phyloP scores from a whole-genome alignment of 106 monocot species.

The Dendrobium catenatum region DNA sequence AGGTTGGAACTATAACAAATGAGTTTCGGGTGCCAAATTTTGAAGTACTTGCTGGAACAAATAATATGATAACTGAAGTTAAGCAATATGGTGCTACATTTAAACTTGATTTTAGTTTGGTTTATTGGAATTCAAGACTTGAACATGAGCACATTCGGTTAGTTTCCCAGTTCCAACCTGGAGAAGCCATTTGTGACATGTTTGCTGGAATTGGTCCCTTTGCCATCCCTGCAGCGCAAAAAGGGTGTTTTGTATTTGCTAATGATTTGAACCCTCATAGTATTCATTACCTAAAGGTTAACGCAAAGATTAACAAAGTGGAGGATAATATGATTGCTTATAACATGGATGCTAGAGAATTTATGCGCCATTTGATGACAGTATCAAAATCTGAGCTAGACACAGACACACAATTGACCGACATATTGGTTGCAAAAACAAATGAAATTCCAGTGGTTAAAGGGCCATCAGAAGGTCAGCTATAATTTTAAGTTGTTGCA shows the following conservation, averaged over 20 bases:
- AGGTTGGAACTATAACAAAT: constrained; percentile 86
- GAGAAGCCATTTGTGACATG: constrained; percentile 89
- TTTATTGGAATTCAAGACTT: constrained; percentile 98
- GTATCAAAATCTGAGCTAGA: constrained; percentile 25
- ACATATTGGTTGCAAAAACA: constrained; percentile 8
- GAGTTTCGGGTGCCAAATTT: constrained; percentile 92
- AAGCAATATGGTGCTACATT: constrained; percentile 95
- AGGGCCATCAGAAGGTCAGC: constrained; percentile 8
- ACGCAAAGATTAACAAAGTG: constrained; percentile 80
- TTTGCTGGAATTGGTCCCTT: constrained; percentile 97
- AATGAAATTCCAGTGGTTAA: constrained; percentile 9
- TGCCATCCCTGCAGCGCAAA: constrained; percentile 88
- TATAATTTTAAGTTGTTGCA: background rate
- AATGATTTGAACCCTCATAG: constrained; percentile 99
- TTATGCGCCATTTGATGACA: constrained; percentile 57
- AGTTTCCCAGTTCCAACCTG: constrained; percentile 66
- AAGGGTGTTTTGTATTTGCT: constrained; percentile 85
- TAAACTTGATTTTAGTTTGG: constrained; percentile 76
- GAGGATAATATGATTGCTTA: constrained; percentile 55
- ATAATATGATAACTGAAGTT: constrained; percentile 88
- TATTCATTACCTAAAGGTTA: constrained; percentile 61
- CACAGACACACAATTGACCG: constrained; percentile 16
- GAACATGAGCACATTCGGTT: constrained; percentile 93
- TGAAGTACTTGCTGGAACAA: constrained; percentile 85
- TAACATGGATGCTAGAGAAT: constrained; percentile 97